These are phyloP conservation scores for Knoxia roxburghii DNA, from an alignment of 257 asterid genomes.

Conservation along the genomic window DNA sequence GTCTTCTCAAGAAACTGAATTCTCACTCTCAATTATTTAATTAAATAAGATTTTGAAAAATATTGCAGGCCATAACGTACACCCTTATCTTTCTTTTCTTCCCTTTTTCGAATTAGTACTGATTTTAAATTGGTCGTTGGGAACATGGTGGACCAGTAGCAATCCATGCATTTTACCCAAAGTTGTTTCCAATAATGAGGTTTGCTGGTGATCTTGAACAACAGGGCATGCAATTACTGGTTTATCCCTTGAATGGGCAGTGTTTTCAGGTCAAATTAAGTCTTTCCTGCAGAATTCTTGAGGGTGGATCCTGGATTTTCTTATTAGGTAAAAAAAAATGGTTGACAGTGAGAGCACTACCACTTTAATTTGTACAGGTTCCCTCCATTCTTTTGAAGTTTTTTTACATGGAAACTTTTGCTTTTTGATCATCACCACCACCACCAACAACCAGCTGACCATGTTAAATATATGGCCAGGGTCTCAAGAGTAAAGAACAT, in stretches of 20 bases:
- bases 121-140: neutral
- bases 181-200: conserved; percentile 27
- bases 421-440: conserved; percentile 50
- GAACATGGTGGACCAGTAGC: conserved; percentile 34
- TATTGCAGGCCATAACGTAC: too few relatives aligned
- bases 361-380: conserved; percentile 73
- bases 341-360: conserved; percentile 27
- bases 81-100: too few relatives aligned
- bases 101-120: neutral
- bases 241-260: conserved; percentile 25
- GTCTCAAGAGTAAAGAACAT: too few relatives aligned
- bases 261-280: conserved; percentile 11
- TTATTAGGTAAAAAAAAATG: conserved; percentile 28
- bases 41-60: too few relatives aligned
- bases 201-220: conserved; percentile 17
- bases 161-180: conserved; percentile 31
- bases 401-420: conserved; percentile 38
- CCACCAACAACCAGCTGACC: conserved; percentile 52
- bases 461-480: conserved; percentile 53
- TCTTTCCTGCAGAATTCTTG: neutral
- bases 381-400: conserved; percentile 79
- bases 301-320: conserved; percentile 11
- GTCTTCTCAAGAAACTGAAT: too few relatives aligned
- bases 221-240: conserved; percentile 16
- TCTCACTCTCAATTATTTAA: too few relatives aligned